These are phyloP conservation scores for Linum lewisii DNA, from an alignment of 345 rosid genomes.

Conservation along the genomic window DNA sequence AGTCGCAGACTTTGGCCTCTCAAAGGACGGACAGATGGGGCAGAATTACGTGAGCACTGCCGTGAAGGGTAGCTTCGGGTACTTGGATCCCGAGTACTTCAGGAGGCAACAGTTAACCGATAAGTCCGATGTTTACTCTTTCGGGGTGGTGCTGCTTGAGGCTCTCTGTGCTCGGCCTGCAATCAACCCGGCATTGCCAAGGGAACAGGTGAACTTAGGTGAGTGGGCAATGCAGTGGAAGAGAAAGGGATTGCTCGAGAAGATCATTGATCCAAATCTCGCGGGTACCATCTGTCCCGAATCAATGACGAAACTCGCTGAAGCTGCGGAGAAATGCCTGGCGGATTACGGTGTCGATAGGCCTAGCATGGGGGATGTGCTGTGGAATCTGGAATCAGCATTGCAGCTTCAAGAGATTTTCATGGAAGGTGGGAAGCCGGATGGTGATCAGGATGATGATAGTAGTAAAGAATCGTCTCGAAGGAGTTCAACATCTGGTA, in stretches of 20 bases:
- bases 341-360: conserved; percentile 48
- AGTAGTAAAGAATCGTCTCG: conserved; percentile 8
- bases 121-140: conserved; percentile 61
- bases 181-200: conserved; percentile 44
- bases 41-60: conserved; percentile 64
- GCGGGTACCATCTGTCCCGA: conserved; percentile 43
- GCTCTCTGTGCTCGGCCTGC: conserved; percentile 62
- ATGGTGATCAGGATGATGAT: conserved; percentile 15
- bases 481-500: conserved; percentile 11
- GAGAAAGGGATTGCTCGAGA: conserved; percentile 32
- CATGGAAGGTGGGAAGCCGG: conserved; percentile 42
- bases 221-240: conserved; percentile 67
- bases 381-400: conserved; percentile 69
- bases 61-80: conserved; percentile 52
- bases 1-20: conserved; percentile 74
- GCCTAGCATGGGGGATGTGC: conserved; percentile 57
- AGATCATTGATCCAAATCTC: conserved; percentile 41
- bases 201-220: conserved; percentile 62
- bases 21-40: conserved; percentile 64
- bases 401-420: conserved; percentile 68
- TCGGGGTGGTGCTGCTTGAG: conserved; percentile 59
- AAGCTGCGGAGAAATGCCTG: conserved; percentile 54
- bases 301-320: conserved; percentile 49
- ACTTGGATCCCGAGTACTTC: conserved; percentile 59
- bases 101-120: conserved; percentile 55